Evolutionary conservation across 805 yeast species (phyloP).

Genomic region (Brettanomyces bruxellensis): DNA sequence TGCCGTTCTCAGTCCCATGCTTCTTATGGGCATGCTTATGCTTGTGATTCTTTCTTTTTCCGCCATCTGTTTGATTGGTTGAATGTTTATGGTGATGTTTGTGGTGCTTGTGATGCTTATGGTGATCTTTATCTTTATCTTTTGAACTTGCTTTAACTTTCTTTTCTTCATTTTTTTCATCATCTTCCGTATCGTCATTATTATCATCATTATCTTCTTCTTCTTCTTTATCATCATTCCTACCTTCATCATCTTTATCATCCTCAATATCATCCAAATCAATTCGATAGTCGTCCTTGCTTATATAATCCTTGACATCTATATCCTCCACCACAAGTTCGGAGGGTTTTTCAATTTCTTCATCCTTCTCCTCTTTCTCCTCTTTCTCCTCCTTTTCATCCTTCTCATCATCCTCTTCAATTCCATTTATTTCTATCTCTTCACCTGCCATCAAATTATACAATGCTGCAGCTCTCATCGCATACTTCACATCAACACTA

Average conservation of each 20-base stretch:
- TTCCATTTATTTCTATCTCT: not conserved
- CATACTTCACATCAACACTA: slow-evolving; percentile 6
- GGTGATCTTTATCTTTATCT: not conserved
- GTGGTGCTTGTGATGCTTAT: not conserved
- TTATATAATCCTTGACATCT: slow-evolving; percentile 8
- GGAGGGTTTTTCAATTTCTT: slow-evolving; percentile 6
- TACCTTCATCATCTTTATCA: too few relatives aligned
- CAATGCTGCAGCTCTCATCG: slow-evolving; percentile 7
- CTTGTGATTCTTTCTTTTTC: not conserved
- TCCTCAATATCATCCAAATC: not conserved
- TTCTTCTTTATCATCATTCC: too few relatives aligned
- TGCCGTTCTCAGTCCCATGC: too few relatives aligned
- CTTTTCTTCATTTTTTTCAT: too few relatives aligned
- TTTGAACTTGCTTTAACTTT: too few relatives aligned
- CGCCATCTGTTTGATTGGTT: not conserved
- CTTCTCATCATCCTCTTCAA: slow-evolving; percentile 1
- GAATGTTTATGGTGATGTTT: not conserved
- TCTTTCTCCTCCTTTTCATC: slow-evolving; percentile 1
- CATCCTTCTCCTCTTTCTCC: not conserved
- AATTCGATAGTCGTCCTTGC: not conserved
- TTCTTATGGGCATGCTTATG: not conserved
- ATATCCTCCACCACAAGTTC: slow-evolving; percentile 8
- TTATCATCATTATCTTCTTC: too few relatives aligned
- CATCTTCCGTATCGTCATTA: too few relatives aligned
- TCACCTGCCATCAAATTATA: slow-evolving; percentile 4